Conservation (phyloP, 2,329 filamentous ascomycete species). For the Cordyceps pruinosa region DNA sequence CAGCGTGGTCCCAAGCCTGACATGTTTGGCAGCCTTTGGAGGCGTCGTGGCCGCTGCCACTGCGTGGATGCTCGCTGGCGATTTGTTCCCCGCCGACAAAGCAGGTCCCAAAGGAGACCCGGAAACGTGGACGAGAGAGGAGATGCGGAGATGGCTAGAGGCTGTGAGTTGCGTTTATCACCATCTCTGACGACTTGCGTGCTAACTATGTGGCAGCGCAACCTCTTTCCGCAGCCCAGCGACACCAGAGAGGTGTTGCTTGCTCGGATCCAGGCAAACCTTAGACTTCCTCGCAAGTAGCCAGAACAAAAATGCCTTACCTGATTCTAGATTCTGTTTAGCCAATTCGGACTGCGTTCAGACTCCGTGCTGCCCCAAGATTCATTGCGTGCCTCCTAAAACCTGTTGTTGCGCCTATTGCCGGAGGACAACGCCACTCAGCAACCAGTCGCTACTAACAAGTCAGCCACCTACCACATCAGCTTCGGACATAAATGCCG, state of each 20-base stretch:
- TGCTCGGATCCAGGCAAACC: slow-evolving; percentile 40
- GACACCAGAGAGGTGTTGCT: slow-evolving; percentile 41
- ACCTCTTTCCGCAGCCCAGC: slow-evolving; percentile 36
- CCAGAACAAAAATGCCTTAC: too few species aligned
- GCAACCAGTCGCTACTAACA: neutral
- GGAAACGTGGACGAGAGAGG: slow-evolving; percentile 66
- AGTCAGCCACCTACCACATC: too few species aligned
- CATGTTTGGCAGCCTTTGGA: slow-evolving; percentile 71
- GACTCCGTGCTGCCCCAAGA: too few species aligned
- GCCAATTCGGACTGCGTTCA: too few species aligned
- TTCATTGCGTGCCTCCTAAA: too few species aligned
- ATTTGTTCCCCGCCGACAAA: slow-evolving; percentile 72
- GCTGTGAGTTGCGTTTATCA: slow-evolving; percentile 50
- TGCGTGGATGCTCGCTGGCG: slow-evolving; percentile 79
- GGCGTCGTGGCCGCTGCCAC: slow-evolving; percentile 74
- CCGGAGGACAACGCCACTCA: neutral
- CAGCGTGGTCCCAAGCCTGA: too few species aligned
- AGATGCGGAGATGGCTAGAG: slow-evolving; percentile 74
- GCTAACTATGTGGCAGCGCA: slow-evolving; percentile 29
- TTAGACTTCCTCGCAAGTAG: slow-evolving; percentile 34
- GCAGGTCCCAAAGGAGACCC: slow-evolving; percentile 71
- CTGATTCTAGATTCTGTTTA: too few species aligned
- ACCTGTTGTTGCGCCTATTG: neutral
- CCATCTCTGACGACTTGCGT: neutral
- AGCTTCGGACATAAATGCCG: neutral